Base-by-base conservation (phyloP, 2,329 filamentous ascomycete genomes). In the Penicillium capsulatum region DNA sequence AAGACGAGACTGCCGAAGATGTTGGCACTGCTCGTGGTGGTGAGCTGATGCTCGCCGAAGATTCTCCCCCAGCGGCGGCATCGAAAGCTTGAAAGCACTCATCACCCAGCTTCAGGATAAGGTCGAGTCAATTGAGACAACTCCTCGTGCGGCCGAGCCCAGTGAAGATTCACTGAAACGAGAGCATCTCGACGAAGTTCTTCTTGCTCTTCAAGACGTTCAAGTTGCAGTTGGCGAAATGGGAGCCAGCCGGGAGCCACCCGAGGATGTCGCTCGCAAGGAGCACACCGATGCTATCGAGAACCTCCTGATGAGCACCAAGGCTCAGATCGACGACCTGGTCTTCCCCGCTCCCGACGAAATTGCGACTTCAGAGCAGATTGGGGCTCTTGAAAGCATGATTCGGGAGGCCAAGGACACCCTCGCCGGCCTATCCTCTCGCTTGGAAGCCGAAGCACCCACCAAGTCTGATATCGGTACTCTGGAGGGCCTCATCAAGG, bases 211-310 rank as follows among this genome's bases (percentile, higher is more conserved):
- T 15, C 60, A 64, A 27, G 69, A 71, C 34, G 61, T 90, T 11
- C 79, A 84, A 44, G 74, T 74, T 8, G 73, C 75, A 7, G 70
- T 86, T n/a, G 67, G 74, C 40, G 68, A 68, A 17, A 59, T 78
- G 43, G 56, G 73, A 52, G 54, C 73, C 51, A 60, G 69, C n/a
- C 67, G 67, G 8, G 48, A 42, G n/a, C 47, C 52, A 8, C 59
- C 67, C 10, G 72, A 76, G 33, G 79, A 81, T 26, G 62, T 73
- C 2, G 81, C 84, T 4, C 80, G 75, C 20, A 86, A 86, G 59
- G 88, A 95, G 50, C 90, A 97, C 53, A 86, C 90, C 0, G 81
- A 91, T 45, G 88, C 88, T 8, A 90, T 97, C 42, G 91, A 96
- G 64, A 94, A 85, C 0, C 81, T 97, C 34, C 74, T 97, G 9